phyloP scores from a whole-genome alignment of 2,329 filamentous ascomycete genomes.

The Fusarium longipes region DNA sequence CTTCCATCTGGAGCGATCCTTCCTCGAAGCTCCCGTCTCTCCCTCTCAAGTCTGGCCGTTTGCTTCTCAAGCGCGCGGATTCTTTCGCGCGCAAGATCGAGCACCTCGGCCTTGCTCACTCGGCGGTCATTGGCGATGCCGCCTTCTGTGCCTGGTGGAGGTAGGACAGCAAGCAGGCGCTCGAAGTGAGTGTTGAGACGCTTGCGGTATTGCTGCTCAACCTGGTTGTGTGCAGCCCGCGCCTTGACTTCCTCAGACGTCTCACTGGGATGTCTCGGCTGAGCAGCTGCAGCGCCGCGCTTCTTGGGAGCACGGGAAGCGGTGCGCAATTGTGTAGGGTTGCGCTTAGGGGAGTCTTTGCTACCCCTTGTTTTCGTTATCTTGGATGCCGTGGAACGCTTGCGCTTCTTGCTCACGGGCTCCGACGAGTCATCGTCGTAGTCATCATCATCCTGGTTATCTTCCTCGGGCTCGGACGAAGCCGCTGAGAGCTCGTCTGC shows the following conservation, averaged over 20 bases:
- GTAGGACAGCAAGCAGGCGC: slow-evolving; percentile 55
- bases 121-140: slow-evolving; percentile 47
- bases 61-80: slow-evolving; percentile 56
- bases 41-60: slow-evolving; percentile 51
- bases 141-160: slow-evolving; percentile 48
- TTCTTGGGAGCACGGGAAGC: slow-evolving; percentile 45
- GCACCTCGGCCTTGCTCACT: slow-evolving; percentile 59
- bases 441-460: slow-evolving; percentile 33
- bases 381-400: slow-evolving; percentile 26
- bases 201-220: slow-evolving; percentile 62
- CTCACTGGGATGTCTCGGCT: slow-evolving; percentile 40
- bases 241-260: slow-evolving; percentile 44
- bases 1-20: slow-evolving; percentile 30
- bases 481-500: slow-evolving; percentile 41
- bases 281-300: slow-evolving; percentile 25
- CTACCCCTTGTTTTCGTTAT: slow-evolving; percentile 3
- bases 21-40: slow-evolving; percentile 49
- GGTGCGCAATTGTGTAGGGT: slow-evolving; percentile 42
- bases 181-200: slow-evolving; percentile 60
- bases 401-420: slow-evolving; percentile 32
- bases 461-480: slow-evolving; percentile 32
- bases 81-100: slow-evolving; percentile 58
- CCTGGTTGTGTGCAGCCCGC: slow-evolving; percentile 56
- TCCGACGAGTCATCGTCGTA: slow-evolving; percentile 28
- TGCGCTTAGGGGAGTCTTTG: slow-evolving; percentile 25